These are phyloP conservation scores for Eucalyptus erythrocorys DNA, from an alignment of 345 rosid species.

Conservation along the genomic window DNA sequence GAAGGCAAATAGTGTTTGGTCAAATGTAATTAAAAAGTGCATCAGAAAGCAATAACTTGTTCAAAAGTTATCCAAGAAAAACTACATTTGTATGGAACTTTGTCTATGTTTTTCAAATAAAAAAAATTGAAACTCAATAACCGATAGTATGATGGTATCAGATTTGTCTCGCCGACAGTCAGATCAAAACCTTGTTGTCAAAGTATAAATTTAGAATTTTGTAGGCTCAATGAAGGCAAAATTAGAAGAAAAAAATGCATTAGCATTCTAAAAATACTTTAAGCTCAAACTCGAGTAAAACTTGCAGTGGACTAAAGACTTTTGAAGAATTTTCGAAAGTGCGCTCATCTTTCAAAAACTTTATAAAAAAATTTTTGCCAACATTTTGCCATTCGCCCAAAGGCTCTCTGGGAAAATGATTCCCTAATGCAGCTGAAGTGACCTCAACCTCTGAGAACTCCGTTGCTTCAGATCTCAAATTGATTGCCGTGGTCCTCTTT, in stretches of 20 bases:
- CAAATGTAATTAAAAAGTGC: no score
- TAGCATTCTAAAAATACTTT: no score
- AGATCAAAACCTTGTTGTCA: no score
- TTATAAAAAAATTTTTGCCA: background rate
- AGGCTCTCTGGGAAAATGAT: no score
- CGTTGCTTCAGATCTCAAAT: no score
- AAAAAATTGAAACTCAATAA: background rate
- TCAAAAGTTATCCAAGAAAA: background rate
- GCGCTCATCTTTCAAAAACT: background rate
- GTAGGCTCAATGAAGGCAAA: background rate
- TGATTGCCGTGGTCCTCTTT: background rate
- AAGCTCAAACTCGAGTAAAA: background rate
- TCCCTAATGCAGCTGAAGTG: no score
- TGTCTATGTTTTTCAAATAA: background rate
- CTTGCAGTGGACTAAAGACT: background rate
- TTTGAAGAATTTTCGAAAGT: background rate
- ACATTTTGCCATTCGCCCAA: background rate
- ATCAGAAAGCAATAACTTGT: no score
- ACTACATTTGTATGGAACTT: background rate
- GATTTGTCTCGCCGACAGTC: no score
- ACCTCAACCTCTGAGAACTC: no score
- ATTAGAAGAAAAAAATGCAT: background rate
- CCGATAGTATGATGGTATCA: no score
- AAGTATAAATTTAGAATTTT: no score
- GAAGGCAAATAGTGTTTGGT: no score